These are phyloP conservation scores for Penicillium aurantiogriseum DNA, from an alignment of 2,329 filamentous ascomycete genomes.

Conservation along the genomic window DNA sequence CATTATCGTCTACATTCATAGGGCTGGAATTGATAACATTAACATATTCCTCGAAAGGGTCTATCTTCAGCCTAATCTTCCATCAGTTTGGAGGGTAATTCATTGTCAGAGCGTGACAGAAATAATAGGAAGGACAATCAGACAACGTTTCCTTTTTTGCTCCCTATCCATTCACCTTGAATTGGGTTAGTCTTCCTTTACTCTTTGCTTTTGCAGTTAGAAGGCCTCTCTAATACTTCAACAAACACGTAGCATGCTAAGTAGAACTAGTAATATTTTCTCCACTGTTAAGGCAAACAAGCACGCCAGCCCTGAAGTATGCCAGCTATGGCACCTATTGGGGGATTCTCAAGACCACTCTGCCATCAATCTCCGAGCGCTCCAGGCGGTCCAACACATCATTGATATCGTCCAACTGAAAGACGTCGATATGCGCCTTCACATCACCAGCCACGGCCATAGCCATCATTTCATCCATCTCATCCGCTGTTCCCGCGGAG, in stretches of 20 bases:
- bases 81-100: too few relatives aligned
- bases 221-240: background rate
- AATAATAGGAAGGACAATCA: too few relatives aligned
- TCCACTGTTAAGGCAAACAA: background rate
- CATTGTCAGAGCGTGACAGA: too few relatives aligned
- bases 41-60: too few relatives aligned
- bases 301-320: too few relatives aligned
- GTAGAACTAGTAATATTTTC: too few relatives aligned
- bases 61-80: too few relatives aligned
- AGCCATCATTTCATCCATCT: conserved; percentile 49
- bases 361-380: conserved; percentile 39
- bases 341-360: conserved; percentile 38
- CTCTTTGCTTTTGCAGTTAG: background rate
- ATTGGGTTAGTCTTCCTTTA: background rate
- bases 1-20: too few relatives aligned
- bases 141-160: background rate
- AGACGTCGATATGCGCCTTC: conserved; percentile 38
- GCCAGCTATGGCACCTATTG: conserved; percentile 6
- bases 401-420: conserved; percentile 35
- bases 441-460: conserved; percentile 46
- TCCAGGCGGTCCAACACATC: conserved; percentile 37
- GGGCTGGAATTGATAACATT: too few relatives aligned
- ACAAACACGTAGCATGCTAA: background rate
- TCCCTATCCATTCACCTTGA: background rate
- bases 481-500: conserved; percentile 45